Evolutionary conservation across 192 early-diverging fungal genomes (phyloP).

Genomic region (Lobosporangium transversale): DNA sequence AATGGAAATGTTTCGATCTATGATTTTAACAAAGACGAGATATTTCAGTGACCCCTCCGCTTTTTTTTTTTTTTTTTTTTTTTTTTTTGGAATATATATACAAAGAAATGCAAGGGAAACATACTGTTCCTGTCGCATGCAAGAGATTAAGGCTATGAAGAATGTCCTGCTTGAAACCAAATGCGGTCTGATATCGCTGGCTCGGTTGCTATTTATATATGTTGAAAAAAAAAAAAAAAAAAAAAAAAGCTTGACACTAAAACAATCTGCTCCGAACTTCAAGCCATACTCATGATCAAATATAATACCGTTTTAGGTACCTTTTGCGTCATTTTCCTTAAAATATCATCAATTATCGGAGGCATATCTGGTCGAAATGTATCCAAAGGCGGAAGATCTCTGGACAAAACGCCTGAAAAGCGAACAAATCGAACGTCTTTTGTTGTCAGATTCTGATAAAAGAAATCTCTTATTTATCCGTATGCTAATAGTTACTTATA

Average conservation of each 20-base stretch:
- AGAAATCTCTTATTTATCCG: too few species aligned
- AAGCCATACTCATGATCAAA: background rate
- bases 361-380: conserved; percentile 45
- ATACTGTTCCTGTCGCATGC: conserved; percentile 32
- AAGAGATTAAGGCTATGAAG: conserved; percentile 28
- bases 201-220: conserved; percentile 54
- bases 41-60: background rate
- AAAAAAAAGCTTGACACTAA: background rate
- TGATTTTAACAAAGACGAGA: background rate
- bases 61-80: too few species aligned
- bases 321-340: conserved; percentile 50
- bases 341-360: conserved; percentile 37
- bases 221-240: background rate
- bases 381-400: conserved; percentile 28
- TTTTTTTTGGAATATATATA: too few species aligned
- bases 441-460: too few species aligned
- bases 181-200: conserved; percentile 42
- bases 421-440: too few species aligned
- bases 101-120: too few species aligned
- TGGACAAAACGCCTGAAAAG: conserved; percentile 32
- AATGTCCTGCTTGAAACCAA: conserved; percentile 48
- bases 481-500: too few species aligned
- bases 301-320: conserved; percentile 7
- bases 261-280: background rate
- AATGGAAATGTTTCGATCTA: conserved; percentile 41